Base-by-base conservation (phyloP, 2,329 filamentous ascomycete genomes). In the Venturia nashicola region DNA sequence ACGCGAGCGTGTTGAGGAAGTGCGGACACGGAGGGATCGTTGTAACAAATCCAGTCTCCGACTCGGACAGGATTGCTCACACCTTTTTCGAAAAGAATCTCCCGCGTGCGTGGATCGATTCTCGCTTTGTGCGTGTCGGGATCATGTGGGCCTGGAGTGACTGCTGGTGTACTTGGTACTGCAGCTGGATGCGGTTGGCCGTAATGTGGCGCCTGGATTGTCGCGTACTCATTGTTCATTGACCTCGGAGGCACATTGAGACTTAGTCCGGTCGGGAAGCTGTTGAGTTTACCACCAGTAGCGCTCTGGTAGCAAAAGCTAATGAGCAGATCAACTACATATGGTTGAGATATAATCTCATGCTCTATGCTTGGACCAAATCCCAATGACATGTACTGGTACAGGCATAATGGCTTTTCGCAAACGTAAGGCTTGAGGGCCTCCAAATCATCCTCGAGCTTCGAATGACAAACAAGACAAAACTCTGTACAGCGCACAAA, bases 291-390 rank as follows among this genome's bases (percentile, higher is more conserved):
- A 6, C 61, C 64, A 48, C 32, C 20, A 34, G n/a, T n/a, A 18
- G 46, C 61, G 9, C 36, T 27, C 32, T 77, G 71, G 70, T 91
- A 94, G 72, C 90, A 92, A 71, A 97, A 89, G 73, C 86, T 92
- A 59, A 95, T 76, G 0, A 97, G 80, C 1, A 97, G 79, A 71
- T 97, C 92, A 14, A 96, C 89, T 0, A 96, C 90, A 64, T 86
- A 84, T 1, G 91, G 90, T 71, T 92, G 89, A 14, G 84, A 83
- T 34, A 88, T 71, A 27, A 97, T 88, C 70, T 96, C 91, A 71
- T 92, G 86, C 72, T 97, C 91, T 64, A 96, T 85, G 69, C 85
- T 91, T 1, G 90, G 88, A 0, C 91, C 92, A 70, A 96, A 87
- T 0, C 90, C 91, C n/a, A 95, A 79, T 18, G 83, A 81, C 80